Base-by-base conservation (phyloP, 371 early-diverging fungal species). In the Mycotypha africana region DNA sequence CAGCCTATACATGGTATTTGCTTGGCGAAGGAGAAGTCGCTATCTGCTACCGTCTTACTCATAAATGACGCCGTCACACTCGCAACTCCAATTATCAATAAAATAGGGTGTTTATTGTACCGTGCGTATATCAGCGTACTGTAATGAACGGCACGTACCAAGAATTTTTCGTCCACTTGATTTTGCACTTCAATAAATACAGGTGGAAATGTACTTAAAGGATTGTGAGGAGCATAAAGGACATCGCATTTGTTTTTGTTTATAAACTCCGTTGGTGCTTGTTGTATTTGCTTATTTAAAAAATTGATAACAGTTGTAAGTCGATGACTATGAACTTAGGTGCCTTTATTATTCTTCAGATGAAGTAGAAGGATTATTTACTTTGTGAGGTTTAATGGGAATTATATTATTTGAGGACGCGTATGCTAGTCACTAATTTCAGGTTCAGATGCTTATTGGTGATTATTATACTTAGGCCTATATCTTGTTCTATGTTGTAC, bases 241-340 rank as follows among this genome's bases (percentile, higher is more conserved):
- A 50, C 38, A 28, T 38, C 19, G 22, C 36, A 42, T 49, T 42
- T 42, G 15, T 49, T 49, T 50, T 31, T 24, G 20, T 12, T 43
- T 50, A 50, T 50, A 16, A 50, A 50, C 24, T 50, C 44, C 43
- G 32, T 43, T 22, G 50, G 44, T 24, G n/a, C n/a, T n/a, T n/a
- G n/a, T n/a, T n/a, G n/a, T n/a, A n/a, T n/a, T n/a, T n/a, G n/a
- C n/a, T n/a, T n/a, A n/a, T n/a, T n/a, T n/a, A n/a, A n/a, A n/a
- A n/a, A n/a, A n/a, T n/a, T n/a, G n/a, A n/a, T n/a, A n/a, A n/a
- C n/a, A n/a, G n/a, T n/a, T n/a, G n/a, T n/a, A n/a, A n/a, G n/a
- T n/a, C n/a, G n/a, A n/a, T n/a, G n/a, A n/a, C n/a, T n/a, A n/a
- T n/a, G n/a, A n/a, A n/a, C n/a, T n/a, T n/a, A n/a, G n/a, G n/a